Evolutionary conservation across 331 rosid species (phyloP).

Genomic region (Prunus yedoensis): DNA sequence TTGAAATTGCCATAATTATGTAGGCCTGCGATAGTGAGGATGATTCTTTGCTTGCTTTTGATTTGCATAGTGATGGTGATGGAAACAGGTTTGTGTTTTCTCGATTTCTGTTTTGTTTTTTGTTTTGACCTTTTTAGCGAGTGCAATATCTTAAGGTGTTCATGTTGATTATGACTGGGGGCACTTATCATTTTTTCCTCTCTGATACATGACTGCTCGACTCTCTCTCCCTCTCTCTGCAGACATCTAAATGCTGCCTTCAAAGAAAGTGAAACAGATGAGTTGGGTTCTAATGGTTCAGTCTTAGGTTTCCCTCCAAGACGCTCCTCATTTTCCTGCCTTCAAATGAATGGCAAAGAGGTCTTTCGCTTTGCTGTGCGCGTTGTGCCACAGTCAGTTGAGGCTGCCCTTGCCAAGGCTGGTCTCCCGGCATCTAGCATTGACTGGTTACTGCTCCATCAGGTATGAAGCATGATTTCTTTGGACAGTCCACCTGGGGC

Average conservation of each 20-base stretch:
- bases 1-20: slow-evolving; percentile 5
- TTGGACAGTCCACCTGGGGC: background rate
- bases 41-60: slow-evolving; percentile 84
- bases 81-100: slow-evolving; percentile 65
- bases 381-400: slow-evolving; percentile 84
- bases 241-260: slow-evolving; percentile 80
- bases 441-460: slow-evolving; percentile 97
- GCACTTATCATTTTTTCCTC: background rate
- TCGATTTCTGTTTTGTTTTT: background rate
- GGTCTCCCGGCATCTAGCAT: slow-evolving; percentile 75
- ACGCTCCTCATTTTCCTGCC: slow-evolving; percentile 61
- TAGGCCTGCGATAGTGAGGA: slow-evolving; percentile 85
- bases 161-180: background rate
- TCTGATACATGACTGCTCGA: background rate
- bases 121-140: background rate
- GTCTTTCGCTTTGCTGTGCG: slow-evolving; percentile 95
- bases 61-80: slow-evolving; percentile 86
- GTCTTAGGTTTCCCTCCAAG: slow-evolving; percentile 69
- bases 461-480: slow-evolving; percentile 47
- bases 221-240: slow-evolving; percentile 28
- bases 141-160: slow-evolving; percentile 6
- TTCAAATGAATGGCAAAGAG: slow-evolving; percentile 90
- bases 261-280: slow-evolving; percentile 44
- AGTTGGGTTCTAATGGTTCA: slow-evolving; percentile 72
- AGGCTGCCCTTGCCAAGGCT: slow-evolving; percentile 74